Evolutionary conservation across 2,329 filamentous ascomycete species (phyloP).

Genomic region (Aspergillus transmontanensis): DNA sequence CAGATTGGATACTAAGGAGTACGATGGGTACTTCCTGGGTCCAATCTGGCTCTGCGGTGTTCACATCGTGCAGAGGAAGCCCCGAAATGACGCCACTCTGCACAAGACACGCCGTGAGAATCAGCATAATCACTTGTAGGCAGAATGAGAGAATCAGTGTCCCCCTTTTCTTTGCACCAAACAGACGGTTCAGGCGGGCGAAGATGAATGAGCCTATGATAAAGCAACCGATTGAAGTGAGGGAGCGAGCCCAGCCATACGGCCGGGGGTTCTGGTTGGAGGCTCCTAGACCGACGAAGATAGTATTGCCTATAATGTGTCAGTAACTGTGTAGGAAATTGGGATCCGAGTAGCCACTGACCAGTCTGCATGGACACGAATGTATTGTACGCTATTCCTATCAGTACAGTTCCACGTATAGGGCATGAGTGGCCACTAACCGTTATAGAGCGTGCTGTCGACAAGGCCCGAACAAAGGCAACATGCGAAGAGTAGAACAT

Average conservation of each 20-base stretch:
- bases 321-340: neutral
- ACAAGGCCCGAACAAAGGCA: slow-evolving; percentile 32
- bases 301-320: slow-evolving; percentile 39
- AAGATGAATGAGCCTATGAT: slow-evolving; percentile 45
- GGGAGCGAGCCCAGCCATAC: slow-evolving; percentile 48
- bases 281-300: slow-evolving; percentile 47
- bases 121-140: slow-evolving; percentile 29
- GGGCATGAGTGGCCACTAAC: slow-evolving; percentile 9
- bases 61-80: neutral
- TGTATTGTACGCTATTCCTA: slow-evolving; percentile 41
- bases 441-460: slow-evolving; percentile 35
- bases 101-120: slow-evolving; percentile 31
- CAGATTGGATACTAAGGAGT: slow-evolving; percentile 34
- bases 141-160: slow-evolving; percentile 33
- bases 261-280: slow-evolving; percentile 43
- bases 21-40: slow-evolving; percentile 32
- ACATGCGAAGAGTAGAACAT: slow-evolving; percentile 30
- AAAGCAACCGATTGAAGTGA: slow-evolving; percentile 49
- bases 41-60: slow-evolving; percentile 18
- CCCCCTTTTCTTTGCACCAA: slow-evolving; percentile 26
- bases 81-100: slow-evolving; percentile 29
- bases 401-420: neutral
- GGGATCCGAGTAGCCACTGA: neutral
- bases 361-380: slow-evolving; percentile 33
- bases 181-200: slow-evolving; percentile 35